These are phyloP conservation scores for Mycena venus DNA, from an alignment of 768 basidiomycete genomes.

Conservation along the genomic window DNA sequence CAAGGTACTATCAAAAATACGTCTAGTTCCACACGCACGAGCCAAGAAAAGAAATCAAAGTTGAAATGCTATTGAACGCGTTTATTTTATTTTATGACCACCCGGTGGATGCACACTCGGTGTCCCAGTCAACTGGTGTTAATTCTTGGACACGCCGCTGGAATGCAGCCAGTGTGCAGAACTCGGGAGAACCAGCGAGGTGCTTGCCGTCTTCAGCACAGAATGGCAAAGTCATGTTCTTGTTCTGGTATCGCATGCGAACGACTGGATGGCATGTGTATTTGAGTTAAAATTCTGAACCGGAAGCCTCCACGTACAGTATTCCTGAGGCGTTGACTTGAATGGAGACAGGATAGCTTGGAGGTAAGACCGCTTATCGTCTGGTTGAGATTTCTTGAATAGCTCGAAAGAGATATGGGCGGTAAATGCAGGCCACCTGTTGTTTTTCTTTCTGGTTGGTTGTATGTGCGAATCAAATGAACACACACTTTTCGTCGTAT, in stretches of 20 bases:
- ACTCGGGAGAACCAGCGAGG: conserved; percentile 76
- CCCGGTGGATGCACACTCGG: conserved; percentile 66
- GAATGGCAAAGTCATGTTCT: conserved; percentile 69
- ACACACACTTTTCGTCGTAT: conserved; percentile 74
- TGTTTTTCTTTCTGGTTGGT: background rate
- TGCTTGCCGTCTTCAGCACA: conserved; percentile 79
- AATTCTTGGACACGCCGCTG: conserved; percentile 71
- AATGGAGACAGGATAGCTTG: conserved; percentile 61
- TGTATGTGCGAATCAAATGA: background rate
- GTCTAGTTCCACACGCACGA: too few species aligned
- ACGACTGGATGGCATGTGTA: conserved; percentile 56
- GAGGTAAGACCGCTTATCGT: conserved; percentile 37
- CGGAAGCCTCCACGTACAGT: conserved; percentile 51
- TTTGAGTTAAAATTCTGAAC: background rate
- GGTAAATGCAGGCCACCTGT: conserved; percentile 83
- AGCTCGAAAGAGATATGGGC: conserved; percentile 82
- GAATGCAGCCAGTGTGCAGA: conserved; percentile 80
- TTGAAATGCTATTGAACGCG: too few species aligned
- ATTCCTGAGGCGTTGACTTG: conserved; percentile 48
- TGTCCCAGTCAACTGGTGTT: conserved; percentile 75
- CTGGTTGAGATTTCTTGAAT: conserved; percentile 58
- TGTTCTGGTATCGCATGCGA: conserved; percentile 85
- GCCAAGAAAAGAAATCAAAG: too few species aligned
- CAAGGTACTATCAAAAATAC: too few species aligned
- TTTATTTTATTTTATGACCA: conserved; percentile 15